phyloP scores from a whole-genome alignment of 345 rosid species.

The Citrus sp. region DNA sequence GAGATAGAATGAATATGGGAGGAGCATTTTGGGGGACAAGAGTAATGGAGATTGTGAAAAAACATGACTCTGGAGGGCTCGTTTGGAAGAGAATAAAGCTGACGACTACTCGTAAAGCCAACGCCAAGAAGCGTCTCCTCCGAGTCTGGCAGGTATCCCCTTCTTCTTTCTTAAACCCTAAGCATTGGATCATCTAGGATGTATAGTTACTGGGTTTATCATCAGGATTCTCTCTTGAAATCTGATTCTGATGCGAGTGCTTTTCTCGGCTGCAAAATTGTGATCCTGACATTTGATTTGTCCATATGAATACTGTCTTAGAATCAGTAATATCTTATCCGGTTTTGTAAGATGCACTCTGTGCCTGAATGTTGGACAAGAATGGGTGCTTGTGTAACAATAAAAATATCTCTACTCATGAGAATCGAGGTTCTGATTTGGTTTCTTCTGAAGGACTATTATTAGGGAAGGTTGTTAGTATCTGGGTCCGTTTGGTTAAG shows the following conservation, averaged over 20 bases:
- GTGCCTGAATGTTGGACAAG: background rate
- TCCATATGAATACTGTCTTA: background rate
- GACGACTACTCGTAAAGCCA: conserved; percentile 87
- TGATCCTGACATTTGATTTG: background rate
- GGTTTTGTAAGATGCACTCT: background rate
- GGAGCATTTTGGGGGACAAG: conserved; percentile 83
- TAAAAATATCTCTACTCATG: background rate
- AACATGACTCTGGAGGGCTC: conserved; percentile 91
- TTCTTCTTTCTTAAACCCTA: background rate
- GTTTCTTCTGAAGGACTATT: background rate
- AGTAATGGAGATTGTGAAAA: conserved; percentile 91
- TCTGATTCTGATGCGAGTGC: background rate
- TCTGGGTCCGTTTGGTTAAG: background rate
- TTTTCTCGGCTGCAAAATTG: background rate
- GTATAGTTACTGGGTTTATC: background rate
- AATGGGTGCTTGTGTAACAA: background rate
- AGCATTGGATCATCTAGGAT: background rate
- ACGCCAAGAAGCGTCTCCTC: conserved; percentile 92
- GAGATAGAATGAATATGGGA: conserved; percentile 27
- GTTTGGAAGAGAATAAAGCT: conserved; percentile 94
- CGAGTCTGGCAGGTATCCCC: conserved; percentile 86
- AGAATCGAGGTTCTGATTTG: background rate
- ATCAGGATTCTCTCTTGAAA: background rate
- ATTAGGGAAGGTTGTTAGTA: background rate
- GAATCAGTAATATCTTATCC: background rate